Conservation (phyloP, 2,329 filamentous ascomycete species). For the Penicillium nordicum region DNA sequence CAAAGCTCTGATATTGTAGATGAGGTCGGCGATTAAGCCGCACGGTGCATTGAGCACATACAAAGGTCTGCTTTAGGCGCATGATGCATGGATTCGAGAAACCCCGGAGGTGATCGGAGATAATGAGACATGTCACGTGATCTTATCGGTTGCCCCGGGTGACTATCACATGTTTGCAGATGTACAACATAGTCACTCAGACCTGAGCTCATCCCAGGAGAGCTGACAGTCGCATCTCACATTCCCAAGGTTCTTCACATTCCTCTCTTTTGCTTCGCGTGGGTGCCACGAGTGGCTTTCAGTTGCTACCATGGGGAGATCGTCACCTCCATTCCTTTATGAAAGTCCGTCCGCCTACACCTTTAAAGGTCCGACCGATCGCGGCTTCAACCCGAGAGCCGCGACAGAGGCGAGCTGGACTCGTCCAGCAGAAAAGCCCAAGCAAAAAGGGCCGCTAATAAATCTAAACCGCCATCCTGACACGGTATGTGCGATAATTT, state of each 20-base stretch:
- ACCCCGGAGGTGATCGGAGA: constrained; percentile 3
- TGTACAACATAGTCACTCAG: neutral
- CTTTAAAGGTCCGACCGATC: constrained; percentile 51
- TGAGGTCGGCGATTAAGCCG: constrained; percentile 12
- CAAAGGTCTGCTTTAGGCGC: constrained; percentile 25
- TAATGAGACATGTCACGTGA: constrained; percentile 14
- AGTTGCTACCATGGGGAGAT: constrained; percentile 48
- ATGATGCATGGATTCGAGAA: constrained; percentile 17
- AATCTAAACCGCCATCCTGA: constrained; percentile 85
- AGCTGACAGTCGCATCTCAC: constrained; percentile 20
- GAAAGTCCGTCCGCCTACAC: constrained; percentile 54
- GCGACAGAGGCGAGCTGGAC: constrained; percentile 75
- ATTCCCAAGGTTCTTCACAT: constrained; percentile 17
- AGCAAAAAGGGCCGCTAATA: constrained; percentile 71
- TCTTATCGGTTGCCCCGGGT: constrained; percentile 30
- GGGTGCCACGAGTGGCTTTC: constrained; percentile 27
- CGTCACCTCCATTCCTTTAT: constrained; percentile 71
- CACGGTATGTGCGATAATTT: constrained; percentile 49
- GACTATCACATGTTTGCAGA: constrained; percentile 26
- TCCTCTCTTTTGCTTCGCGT: constrained; percentile 33
- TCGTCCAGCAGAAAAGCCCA: constrained; percentile 57
- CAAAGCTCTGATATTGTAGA: neutral
- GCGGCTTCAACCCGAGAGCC: constrained; percentile 80
- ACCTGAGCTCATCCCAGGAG: neutral
- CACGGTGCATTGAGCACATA: constrained; percentile 32